These are phyloP conservation scores for Linnemannia elongata DNA, from an alignment of 192 early-diverging fungal species.

Conservation along the genomic window DNA sequence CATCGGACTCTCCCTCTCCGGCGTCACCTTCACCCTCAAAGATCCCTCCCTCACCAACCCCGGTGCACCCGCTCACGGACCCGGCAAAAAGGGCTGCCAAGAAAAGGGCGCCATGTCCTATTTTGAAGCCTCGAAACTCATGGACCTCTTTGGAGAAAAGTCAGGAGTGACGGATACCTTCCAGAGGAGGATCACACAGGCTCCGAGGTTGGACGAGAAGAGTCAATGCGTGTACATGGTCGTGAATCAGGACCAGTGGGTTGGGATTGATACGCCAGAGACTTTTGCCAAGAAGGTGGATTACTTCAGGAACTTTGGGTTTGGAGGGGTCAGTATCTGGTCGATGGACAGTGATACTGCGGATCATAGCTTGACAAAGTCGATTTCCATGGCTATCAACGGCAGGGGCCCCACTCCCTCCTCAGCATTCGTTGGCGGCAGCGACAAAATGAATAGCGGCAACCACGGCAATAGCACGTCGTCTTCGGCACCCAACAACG, in stretches of 20 bases:
- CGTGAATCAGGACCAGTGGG: slow-evolving; percentile 26
- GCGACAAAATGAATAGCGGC: not conserved
- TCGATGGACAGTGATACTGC: slow-evolving; percentile 39
- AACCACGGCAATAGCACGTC: not conserved
- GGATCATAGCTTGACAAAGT: slow-evolving; percentile 22
- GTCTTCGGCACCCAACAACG: not conserved
- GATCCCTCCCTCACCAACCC: slow-evolving; percentile 10
- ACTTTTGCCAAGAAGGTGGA: slow-evolving; percentile 40
- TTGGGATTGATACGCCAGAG: slow-evolving; percentile 37
- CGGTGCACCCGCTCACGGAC: slow-evolving; percentile 29
- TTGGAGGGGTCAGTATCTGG: slow-evolving; percentile 45
- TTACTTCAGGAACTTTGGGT: slow-evolving; percentile 28
- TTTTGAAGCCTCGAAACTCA: slow-evolving; percentile 26
- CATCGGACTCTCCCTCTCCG: slow-evolving; percentile 36
- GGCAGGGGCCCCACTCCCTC: not conserved
- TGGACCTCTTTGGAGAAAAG: not conserved
- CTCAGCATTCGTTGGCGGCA: not conserved
- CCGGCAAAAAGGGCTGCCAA: slow-evolving; percentile 29
- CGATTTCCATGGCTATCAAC: slow-evolving; percentile 10
- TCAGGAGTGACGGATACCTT: not conserved
- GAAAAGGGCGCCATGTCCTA: slow-evolving; percentile 44
- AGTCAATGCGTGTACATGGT: slow-evolving; percentile 49
- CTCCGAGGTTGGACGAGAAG: slow-evolving; percentile 23
- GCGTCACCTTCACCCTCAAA: slow-evolving; percentile 41
- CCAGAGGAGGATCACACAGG: slow-evolving; percentile 6